Evolutionary conservation across 306 rosid species (phyloP).

Genomic region (Dalbergia cochinchinensis): DNA sequence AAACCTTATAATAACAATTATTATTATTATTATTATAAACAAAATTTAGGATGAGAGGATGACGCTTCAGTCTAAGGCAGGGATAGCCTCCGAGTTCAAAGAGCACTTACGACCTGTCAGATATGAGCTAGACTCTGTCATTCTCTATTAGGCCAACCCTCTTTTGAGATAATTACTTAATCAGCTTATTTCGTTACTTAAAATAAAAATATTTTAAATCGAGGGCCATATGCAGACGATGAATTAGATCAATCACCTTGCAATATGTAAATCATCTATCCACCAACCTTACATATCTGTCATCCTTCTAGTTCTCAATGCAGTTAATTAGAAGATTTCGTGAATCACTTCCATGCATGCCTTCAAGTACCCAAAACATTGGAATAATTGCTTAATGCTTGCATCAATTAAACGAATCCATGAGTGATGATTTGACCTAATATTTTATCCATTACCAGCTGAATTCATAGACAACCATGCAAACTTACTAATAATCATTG

Average conservation of each 20-base stretch:
- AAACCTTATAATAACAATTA: not conserved
- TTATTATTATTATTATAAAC: no score
- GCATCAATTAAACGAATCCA: not conserved
- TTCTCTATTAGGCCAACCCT: no score
- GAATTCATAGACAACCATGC: not conserved
- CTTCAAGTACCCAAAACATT: not conserved
- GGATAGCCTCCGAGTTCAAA: no score
- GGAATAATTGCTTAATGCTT: not conserved
- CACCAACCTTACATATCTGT: not conserved
- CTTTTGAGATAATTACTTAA: not conserved
- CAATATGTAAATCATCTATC: slow-evolving; percentile 8
- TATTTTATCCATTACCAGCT: not conserved
- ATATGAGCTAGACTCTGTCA: no score
- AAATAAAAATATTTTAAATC: not conserved
- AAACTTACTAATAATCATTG: not conserved
- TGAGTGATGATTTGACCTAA: not conserved
- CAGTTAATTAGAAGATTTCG: not conserved
- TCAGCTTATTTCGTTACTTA: not conserved
- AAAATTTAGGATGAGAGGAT: no score
- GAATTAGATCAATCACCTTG: not conserved
- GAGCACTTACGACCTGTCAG: no score
- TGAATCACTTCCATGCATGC: slow-evolving; percentile 7
- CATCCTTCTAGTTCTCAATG: not conserved
- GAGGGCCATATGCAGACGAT: not conserved
- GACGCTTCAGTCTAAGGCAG: no score